Conservation (phyloP, 805 yeast species). For the Saccharomycopsis amapae region DNA sequence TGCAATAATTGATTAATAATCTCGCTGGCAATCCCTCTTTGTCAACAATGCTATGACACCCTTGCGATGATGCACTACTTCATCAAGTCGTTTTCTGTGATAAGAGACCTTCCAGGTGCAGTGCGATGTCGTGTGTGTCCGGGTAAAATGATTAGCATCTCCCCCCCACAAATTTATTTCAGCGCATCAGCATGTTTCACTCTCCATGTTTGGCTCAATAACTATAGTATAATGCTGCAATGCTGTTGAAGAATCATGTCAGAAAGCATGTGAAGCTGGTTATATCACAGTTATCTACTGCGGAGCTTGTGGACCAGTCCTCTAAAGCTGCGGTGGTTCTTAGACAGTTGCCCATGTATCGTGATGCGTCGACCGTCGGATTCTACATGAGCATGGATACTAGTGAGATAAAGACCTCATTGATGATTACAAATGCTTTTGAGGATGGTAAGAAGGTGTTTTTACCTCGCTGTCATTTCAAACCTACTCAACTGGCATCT, state of each 20-base stretch:
- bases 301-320: conserved; percentile 17
- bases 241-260: conserved; percentile 2
- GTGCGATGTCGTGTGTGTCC: too few relatives aligned
- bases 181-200: too few relatives aligned
- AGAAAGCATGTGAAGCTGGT: conserved; percentile 2
- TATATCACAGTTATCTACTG: conserved; percentile 3
- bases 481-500: background rate
- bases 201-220: too few relatives aligned
- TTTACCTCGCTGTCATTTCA: conserved; percentile 39
- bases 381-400: conserved; percentile 71
- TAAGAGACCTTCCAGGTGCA: too few relatives aligned
- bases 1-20: too few relatives aligned
- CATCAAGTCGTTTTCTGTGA: too few relatives aligned
- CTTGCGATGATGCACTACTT: too few relatives aligned
- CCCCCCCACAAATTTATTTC: too few relatives aligned
- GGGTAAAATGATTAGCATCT: too few relatives aligned
- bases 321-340: conserved; percentile 4
- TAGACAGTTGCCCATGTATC: conserved; percentile 31
- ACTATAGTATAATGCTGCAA: too few relatives aligned
- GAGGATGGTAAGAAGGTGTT: conserved; percentile 43
- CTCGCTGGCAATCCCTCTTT: too few relatives aligned
- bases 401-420: conserved; percentile 58
- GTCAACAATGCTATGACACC: too few relatives aligned
- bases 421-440: conserved; percentile 47
- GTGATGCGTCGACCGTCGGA: conserved; percentile 45